Conservation (phyloP, 345 rosid genomes). For the Melastoma malabathricum region DNA sequence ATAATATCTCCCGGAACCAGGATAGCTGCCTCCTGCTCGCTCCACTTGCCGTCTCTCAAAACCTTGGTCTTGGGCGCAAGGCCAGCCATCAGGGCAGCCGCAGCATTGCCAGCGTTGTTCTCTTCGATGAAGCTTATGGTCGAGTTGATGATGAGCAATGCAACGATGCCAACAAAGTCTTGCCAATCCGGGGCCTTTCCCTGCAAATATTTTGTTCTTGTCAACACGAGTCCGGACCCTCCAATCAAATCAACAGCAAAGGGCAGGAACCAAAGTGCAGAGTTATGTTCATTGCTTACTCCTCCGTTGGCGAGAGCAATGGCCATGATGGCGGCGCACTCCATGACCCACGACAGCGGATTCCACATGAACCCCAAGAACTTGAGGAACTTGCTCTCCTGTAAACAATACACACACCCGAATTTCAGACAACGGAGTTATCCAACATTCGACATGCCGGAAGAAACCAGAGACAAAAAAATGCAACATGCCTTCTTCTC, state of each 20-base stretch:
- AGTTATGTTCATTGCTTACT: constrained; percentile 1
- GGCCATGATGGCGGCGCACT: constrained; percentile 15
- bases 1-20: constrained; percentile 36
- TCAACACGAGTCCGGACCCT: not conserved
- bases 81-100: constrained; percentile 39
- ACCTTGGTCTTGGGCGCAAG: constrained; percentile 39
- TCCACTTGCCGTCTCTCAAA: constrained; percentile 35
- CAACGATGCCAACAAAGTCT: constrained; percentile 31
- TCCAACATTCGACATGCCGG: not conserved
- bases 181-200: constrained; percentile 44
- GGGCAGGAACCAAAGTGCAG: too few species aligned
- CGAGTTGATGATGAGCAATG: constrained; percentile 28
- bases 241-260: too few species aligned
- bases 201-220: constrained; percentile 4
- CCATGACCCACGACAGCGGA: constrained; percentile 19
- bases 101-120: constrained; percentile 41
- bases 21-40: constrained; percentile 31
- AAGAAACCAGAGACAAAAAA: not conserved
- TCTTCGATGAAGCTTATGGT: constrained; percentile 42
- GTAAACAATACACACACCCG: not conserved
- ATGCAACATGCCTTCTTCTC: constrained; percentile 14
- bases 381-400: constrained; percentile 17
- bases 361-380: constrained; percentile 19
- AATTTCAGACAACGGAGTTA: not conserved
- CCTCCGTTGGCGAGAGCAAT: constrained; percentile 17